A percentile compares a stretch with the other conserved stretches of the same genome.
Conservation (phyloP, 768 basidiomycete genomes). For the Termitomyces sp. region DNA sequence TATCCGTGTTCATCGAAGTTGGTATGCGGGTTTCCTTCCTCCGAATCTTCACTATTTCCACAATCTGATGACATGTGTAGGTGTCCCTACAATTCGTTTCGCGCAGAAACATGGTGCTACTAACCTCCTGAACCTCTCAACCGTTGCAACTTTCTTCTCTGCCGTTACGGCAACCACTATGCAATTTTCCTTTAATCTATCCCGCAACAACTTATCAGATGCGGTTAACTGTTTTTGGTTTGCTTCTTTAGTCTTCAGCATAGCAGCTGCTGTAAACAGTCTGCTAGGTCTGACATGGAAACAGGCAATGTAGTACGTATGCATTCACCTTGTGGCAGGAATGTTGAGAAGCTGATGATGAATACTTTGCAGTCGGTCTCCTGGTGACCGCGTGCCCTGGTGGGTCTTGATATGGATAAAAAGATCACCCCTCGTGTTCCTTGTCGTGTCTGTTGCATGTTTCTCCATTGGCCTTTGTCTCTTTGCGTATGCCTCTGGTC, state of each 20-base stretch:
- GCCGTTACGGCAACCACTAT: conserved; percentile 70
- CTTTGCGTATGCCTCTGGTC: conserved; percentile 69
- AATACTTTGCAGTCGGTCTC: conserved; percentile 49
- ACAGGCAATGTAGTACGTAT: conserved; percentile 74
- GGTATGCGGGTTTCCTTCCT: conserved; percentile 38
- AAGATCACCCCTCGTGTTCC: conserved; percentile 74
- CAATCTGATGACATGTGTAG: conserved; percentile 23
- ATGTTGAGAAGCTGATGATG: conserved; percentile 5
- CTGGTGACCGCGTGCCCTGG: conserved; percentile 72
- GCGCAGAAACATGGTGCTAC: conserved; percentile 67
- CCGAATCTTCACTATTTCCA: neutral
- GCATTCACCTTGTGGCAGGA: conserved; percentile 1
- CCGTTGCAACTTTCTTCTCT: conserved; percentile 74
- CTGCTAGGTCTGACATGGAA: conserved; percentile 76
- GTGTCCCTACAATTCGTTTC: conserved; percentile 72
- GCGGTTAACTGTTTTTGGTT: conserved; percentile 75
- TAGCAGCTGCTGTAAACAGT: conserved; percentile 72
- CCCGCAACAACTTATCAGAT: conserved; percentile 29
- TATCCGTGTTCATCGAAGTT: conserved; percentile 74
- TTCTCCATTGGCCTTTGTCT: conserved; percentile 76
- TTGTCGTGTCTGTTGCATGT: conserved; percentile 78
- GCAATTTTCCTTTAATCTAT: conserved; percentile 55
- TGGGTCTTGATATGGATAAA: conserved; percentile 88
- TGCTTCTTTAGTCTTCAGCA: conserved; percentile 68
- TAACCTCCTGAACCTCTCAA: conserved; percentile 68